phyloP scores from a whole-genome alignment of 345 rosid genomes.

The Corchorus olitorius region DNA sequence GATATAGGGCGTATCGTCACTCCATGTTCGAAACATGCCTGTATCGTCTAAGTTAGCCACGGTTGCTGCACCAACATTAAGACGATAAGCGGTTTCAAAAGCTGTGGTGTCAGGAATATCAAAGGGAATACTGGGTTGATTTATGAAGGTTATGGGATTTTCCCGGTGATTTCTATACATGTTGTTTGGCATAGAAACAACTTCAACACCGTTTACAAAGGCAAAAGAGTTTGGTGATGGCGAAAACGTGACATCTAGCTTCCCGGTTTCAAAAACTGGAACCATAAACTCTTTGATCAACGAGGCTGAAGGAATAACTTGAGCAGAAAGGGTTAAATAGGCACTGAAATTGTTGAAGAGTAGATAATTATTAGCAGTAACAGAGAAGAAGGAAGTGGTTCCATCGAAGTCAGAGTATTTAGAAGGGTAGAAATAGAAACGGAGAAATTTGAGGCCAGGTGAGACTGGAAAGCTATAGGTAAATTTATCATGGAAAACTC shows the following conservation, averaged over 20 bases:
- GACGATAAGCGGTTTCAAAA: slow-evolving; percentile 39
- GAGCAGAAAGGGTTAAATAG: neutral
- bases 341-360: slow-evolving; percentile 38
- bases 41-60: slow-evolving; percentile 27
- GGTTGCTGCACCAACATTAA: slow-evolving; percentile 36
- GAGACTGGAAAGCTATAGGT: slow-evolving; percentile 29
- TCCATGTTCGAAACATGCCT: slow-evolving; percentile 43
- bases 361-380: slow-evolving; percentile 17
- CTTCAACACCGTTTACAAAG: slow-evolving; percentile 42
- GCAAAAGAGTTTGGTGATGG: slow-evolving; percentile 18
- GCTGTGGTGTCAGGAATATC: neutral
- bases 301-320: neutral
- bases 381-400: slow-evolving; percentile 29
- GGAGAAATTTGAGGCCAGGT: slow-evolving; percentile 27
- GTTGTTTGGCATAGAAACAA: slow-evolving; percentile 36
- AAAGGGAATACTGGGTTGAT: neutral
- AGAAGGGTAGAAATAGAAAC: slow-evolving; percentile 26
- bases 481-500: slow-evolving; percentile 22
- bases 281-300: slow-evolving; percentile 19
- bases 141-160: slow-evolving; percentile 23
- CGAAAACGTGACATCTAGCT: neutral
- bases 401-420: slow-evolving; percentile 2
- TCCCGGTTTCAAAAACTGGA: neutral
- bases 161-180: slow-evolving; percentile 18
- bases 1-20: slow-evolving; percentile 21